A percentile compares a stretch with the other conserved stretches of the same genome.
phyloP scores from a whole-genome alignment of 352 stramenopile genomes.

The Phytopythium chamaehyphon region DNA sequence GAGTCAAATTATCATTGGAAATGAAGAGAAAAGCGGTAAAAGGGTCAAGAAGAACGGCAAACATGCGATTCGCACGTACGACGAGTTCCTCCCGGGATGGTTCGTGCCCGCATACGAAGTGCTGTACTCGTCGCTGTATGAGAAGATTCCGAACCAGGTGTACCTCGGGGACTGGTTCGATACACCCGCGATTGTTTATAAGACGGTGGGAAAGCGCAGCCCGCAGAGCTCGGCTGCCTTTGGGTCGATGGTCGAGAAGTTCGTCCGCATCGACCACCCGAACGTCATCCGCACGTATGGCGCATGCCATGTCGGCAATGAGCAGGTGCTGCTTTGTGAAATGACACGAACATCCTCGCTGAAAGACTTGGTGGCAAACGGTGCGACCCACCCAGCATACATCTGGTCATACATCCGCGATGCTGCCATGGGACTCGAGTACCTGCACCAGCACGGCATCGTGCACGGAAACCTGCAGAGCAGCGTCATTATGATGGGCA shows the following conservation, averaged over 20 bases:
- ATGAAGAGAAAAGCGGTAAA: neutral
- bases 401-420: constrained; percentile 16
- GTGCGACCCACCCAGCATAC: constrained; percentile 5
- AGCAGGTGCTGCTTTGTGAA: constrained; percentile 3
- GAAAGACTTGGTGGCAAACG: constrained; percentile 1
- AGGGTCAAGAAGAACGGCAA: constrained; percentile 4
- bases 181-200: constrained; percentile 6
- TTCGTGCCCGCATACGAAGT: constrained; percentile 8
- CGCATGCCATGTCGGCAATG: constrained; percentile 19
- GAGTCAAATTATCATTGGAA: neutral
- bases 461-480: constrained; percentile 20
- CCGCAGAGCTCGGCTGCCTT: neutral
- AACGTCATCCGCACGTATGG: constrained; percentile 22
- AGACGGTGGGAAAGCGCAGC: neutral
- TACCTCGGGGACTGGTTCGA: constrained; percentile 9
- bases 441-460: constrained; percentile 16
- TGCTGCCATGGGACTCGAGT: constrained; percentile 17
- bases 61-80: neutral
- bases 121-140: constrained; percentile 4
- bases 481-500: constrained; percentile 19
- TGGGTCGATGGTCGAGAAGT: constrained; percentile 2
- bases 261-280: constrained; percentile 15
- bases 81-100: constrained; percentile 1
- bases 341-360: constrained; percentile 8
- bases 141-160: constrained; percentile 8